Percentiles rank a stretch among this genome's conserved stretches.
Evolutionary conservation across 345 rosid genomes (phyloP).

Genomic region (Gossypium australe): DNA sequence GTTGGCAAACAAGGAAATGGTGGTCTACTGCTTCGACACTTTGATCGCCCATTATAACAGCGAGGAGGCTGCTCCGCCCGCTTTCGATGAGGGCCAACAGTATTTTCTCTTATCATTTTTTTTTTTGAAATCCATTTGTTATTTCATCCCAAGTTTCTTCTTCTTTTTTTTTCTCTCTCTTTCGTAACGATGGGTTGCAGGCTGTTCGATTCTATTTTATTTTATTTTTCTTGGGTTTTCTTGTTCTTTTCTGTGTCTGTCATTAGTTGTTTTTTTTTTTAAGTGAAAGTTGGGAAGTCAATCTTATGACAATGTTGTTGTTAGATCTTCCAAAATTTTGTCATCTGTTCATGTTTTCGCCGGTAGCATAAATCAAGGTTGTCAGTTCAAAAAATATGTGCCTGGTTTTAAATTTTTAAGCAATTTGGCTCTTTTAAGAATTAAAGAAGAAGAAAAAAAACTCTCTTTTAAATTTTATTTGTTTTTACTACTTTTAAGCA

Average conservation of each 20-base stretch:
- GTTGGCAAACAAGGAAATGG: conserved; percentile 94
- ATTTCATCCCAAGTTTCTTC: background rate
- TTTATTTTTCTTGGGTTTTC: background rate
- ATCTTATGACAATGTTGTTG: background rate
- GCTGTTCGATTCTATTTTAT: background rate
- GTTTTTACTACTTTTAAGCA: too few relatives aligned
- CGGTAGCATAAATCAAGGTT: background rate
- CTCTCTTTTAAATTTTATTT: background rate
- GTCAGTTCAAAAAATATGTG: background rate
- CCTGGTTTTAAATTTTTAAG: background rate
- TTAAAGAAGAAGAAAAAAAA: background rate
- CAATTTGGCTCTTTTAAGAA: background rate
- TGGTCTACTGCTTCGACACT: conserved; percentile 93
- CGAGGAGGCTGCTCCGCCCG: conserved; percentile 79
- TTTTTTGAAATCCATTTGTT: background rate
- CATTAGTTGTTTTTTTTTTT: background rate
- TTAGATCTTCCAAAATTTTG: background rate
- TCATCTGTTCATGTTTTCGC: background rate
- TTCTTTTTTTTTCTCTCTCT: conserved; percentile 3
- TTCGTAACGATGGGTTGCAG: background rate
- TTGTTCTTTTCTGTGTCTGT: background rate
- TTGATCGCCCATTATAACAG: conserved; percentile 87
- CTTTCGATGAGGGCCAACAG: conserved; percentile 84
- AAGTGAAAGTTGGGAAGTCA: background rate
- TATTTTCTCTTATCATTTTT: conserved; percentile 21